phyloP scores from a whole-genome alignment of 352 stramenopile genomes.

The Pythium volutum region DNA sequence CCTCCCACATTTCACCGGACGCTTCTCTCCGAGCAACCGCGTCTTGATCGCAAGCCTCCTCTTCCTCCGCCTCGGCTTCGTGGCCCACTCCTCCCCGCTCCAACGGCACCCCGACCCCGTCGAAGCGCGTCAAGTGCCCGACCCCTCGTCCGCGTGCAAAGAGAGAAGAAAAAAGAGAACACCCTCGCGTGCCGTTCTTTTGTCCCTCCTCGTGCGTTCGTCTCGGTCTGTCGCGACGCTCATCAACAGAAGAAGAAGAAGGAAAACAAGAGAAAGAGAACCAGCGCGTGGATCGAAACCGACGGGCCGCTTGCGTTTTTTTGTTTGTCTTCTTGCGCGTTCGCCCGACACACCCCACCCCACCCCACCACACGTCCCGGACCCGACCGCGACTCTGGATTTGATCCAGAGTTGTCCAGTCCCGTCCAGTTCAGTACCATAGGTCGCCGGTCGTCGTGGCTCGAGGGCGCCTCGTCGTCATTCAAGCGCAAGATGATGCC shows the following conservation, averaged over 20 bases:
- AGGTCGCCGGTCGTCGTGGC: slow-evolving; percentile 15
- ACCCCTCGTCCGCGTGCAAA: too few relatives aligned
- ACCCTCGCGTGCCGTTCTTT: background rate
- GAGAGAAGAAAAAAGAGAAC: background rate
- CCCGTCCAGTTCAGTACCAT: slow-evolving; percentile 3
- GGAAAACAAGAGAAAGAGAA: background rate
- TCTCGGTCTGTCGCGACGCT: background rate
- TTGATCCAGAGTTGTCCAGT: slow-evolving; percentile 6
- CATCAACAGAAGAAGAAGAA: background rate
- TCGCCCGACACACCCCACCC: background rate
- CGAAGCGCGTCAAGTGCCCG: too few relatives aligned
- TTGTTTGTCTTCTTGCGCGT: background rate
- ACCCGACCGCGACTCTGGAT: slow-evolving; percentile 6
- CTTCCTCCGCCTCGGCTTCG: background rate
- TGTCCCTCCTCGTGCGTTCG: background rate
- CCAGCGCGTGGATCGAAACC: background rate
- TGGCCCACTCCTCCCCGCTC: background rate
- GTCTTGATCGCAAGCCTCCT: background rate
- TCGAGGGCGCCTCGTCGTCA: slow-evolving; percentile 15
- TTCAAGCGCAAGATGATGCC: slow-evolving; percentile 32
- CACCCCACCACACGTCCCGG: background rate
- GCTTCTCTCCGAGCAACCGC: background rate
- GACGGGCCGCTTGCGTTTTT: slow-evolving; percentile 2
- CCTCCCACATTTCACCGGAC: slow-evolving; percentile 4
- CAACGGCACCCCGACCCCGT: background rate